These are phyloP conservation scores for Larix kaempferi DNA, from an alignment of 75 land plant species.

Conservation along the genomic window DNA sequence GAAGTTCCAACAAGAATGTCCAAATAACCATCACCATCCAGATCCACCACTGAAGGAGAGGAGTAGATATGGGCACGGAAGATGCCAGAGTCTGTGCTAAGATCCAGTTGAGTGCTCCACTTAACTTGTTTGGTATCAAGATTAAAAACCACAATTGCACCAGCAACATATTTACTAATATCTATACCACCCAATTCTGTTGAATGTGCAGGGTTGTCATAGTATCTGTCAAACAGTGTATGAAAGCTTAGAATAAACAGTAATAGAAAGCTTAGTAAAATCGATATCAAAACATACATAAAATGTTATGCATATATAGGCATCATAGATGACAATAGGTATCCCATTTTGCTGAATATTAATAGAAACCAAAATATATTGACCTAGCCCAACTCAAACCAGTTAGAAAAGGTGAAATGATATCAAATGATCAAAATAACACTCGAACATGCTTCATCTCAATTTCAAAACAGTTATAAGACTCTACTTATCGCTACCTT, in stretches of 20 bases:
- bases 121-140: conserved; percentile 96
- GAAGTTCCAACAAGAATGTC: conserved; percentile 98
- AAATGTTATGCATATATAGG: background rate
- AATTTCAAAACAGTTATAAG: too few species aligned
- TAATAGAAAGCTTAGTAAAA: background rate
- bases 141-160: conserved; percentile 88
- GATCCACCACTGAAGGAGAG: conserved; percentile 88
- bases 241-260: background rate
- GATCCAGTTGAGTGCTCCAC: conserved; percentile 77
- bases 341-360: too few species aligned
- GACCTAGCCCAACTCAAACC: too few species aligned
- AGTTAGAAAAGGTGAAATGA: too few species aligned
- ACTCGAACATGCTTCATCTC: too few species aligned
- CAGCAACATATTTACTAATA: conserved; percentile 90
- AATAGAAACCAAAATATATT: too few species aligned
- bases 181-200: conserved; percentile 78
- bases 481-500: too few species aligned
- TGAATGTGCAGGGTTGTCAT: conserved; percentile 74
- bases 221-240: conserved; percentile 67
- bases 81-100: conserved; percentile 78
- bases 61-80: conserved; percentile 96
- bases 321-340: too few species aligned
- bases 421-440: too few species aligned
- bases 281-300: background rate
- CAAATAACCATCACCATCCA: conserved; percentile 93